These are phyloP conservation scores for Pseudozyma hubeiensis DNA, from an alignment of 1,284 basidiomycete genomes.

Conservation along the genomic window DNA sequence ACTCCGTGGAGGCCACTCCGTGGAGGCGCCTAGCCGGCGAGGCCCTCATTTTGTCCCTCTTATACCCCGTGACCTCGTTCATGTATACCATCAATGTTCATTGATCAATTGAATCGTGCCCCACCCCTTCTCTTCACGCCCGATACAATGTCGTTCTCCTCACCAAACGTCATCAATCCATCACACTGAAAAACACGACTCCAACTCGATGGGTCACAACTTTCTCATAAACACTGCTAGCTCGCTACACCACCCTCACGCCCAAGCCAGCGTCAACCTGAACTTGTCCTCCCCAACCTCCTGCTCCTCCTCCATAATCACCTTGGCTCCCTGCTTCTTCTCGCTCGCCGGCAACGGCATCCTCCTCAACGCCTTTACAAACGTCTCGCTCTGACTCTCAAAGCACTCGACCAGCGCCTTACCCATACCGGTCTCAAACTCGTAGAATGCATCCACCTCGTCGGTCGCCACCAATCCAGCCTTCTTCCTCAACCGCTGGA, in stretches of 20 bases:
- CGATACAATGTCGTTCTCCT: too few species aligned
- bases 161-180: too few species aligned
- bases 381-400: constrained; percentile 77
- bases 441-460: constrained; percentile 89
- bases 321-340: constrained; percentile 70
- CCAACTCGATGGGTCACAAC: not conserved
- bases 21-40: constrained; percentile 1
- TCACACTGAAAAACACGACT: too few species aligned
- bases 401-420: constrained; percentile 77
- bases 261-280: constrained; percentile 69
- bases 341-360: constrained; percentile 52
- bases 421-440: constrained; percentile 79
- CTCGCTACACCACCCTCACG: too few species aligned
- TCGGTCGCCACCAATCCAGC: constrained; percentile 94
- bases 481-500: constrained; percentile 95
- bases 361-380: constrained; percentile 81
- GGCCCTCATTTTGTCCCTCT: not conserved
- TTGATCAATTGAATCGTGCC: not conserved
- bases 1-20: not conserved
- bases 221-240: too few species aligned
- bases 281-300: constrained; percentile 88
- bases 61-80: constrained; percentile 1
- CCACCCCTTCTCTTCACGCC: too few species aligned
- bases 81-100: not conserved
- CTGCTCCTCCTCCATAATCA: constrained; percentile 85